phyloP scores from a whole-genome alignment of 2,329 filamentous ascomycete species.

The Paecilomyces sp. region DNA sequence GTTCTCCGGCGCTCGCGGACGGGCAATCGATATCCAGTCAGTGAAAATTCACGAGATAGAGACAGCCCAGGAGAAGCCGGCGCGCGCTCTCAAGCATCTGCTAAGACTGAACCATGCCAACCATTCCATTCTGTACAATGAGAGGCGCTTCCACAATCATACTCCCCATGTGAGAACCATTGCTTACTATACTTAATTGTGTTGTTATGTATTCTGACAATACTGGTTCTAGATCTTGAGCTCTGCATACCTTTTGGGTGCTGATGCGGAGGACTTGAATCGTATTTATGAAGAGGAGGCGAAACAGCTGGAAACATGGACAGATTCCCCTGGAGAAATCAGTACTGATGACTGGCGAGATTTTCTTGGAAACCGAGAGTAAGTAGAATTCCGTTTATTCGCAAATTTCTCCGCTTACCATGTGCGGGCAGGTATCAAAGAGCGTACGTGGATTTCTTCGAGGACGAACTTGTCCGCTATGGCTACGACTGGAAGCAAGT shows the following conservation, averaged over 20 bases:
- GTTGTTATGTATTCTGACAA: slow-evolving; percentile 2
- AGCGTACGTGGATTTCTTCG: slow-evolving; percentile 90
- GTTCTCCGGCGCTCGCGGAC: background rate
- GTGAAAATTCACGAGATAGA: slow-evolving; percentile 75
- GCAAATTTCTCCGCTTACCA: background rate
- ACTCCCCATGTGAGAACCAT: slow-evolving; percentile 56
- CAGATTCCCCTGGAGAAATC: slow-evolving; percentile 77
- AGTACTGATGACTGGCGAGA: slow-evolving; percentile 78
- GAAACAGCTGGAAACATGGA: slow-evolving; percentile 69
- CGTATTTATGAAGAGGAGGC: slow-evolving; percentile 72
- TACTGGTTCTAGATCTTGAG: slow-evolving; percentile 53
- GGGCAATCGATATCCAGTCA: slow-evolving; percentile 48
- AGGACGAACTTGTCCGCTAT: slow-evolving; percentile 72
- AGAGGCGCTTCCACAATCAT: slow-evolving; percentile 74
- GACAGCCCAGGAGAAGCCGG: slow-evolving; percentile 67
- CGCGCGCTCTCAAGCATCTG: slow-evolving; percentile 80
- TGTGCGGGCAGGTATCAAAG: slow-evolving; percentile 60
- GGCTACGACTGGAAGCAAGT: slow-evolving; percentile 80
- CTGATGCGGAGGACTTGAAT: slow-evolving; percentile 63
- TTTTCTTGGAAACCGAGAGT: slow-evolving; percentile 67
- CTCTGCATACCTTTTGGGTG: slow-evolving; percentile 81
- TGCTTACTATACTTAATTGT: background rate
- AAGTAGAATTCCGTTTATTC: slow-evolving; percentile 16
- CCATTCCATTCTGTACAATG: slow-evolving; percentile 72
- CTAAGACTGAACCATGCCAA: slow-evolving; percentile 88